Evolutionary conservation across 768 basidiomycete species (phyloP), one percentile per base, ranked within the genome.

Genomic region (Mycena haematopus): DNA sequence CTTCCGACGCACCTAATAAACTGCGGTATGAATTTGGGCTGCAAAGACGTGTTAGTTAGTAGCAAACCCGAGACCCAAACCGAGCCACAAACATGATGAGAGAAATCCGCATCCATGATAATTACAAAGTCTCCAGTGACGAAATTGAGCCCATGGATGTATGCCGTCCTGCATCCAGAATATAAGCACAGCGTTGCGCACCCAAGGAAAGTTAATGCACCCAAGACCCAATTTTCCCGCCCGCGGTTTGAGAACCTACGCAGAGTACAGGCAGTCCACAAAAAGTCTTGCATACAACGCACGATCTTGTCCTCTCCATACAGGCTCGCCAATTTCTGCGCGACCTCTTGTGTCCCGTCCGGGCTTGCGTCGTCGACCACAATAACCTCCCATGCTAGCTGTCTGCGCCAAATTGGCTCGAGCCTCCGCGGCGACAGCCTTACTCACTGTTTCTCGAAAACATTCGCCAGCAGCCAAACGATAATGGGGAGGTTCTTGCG

Each of bases 91-190:
- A 94, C 94, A 68, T 96, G 95, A 71, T 96, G 95, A 6, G 93
- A 95, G 76, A 96, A 95, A 77, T 96, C 95, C 53, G 95, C 95
- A 69, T 96, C 95, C 95, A 96, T 96, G 73, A 96, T 96, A 71
- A 96, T 92, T 22, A 95, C 93, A 77, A 95, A 96, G 75, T 93
- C 92, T 10, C 95, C 95, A 0, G 89, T 89, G 68, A 90, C 91
- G 75, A 92, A 96, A 68, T 93, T 89, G 51, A 96, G 80, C 14
- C 95, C 95, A 71, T 96, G 91, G 38, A 96, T 91, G 72, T 96
- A 96, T 35, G 95, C 95, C 22, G 95, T 95, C 58, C 93, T 95
- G 65, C 78, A 38, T 19, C 57, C 24, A n/a, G 31, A 27, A 47
- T 29, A 54, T 52, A 58, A 62, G 53, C 22, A 15, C 58, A 24